phyloP scores from a whole-genome alignment of 1,139 yeast genomes.

The Lizanozyma gosingica region DNA sequence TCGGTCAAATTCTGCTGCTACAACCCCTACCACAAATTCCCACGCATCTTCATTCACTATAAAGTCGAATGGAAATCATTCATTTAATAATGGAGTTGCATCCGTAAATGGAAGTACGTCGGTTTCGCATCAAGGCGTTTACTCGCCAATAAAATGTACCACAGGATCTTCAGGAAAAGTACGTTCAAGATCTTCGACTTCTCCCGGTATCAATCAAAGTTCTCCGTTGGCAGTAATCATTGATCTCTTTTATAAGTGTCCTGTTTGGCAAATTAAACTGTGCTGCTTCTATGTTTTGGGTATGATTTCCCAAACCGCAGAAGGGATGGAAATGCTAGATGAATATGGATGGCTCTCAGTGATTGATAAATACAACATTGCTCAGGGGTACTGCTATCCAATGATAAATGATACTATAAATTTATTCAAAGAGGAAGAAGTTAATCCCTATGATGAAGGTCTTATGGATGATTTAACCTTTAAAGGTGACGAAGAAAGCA shows the following conservation, averaged over 20 bases:
- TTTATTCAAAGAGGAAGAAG: constrained; percentile 7
- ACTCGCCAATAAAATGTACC: background rate
- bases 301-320: constrained; percentile 58
- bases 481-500: constrained; percentile 5
- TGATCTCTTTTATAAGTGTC: constrained; percentile 30
- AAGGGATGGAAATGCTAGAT: constrained; percentile 82
- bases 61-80: constrained; percentile 3
- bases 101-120: background rate
- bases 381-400: constrained; percentile 55
- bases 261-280: constrained; percentile 60
- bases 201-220: background rate
- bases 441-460: constrained; percentile 7
- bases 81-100: background rate
- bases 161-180: background rate
- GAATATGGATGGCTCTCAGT: constrained; percentile 71
- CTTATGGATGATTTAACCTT: constrained; percentile 4
- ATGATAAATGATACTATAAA: constrained; percentile 8
- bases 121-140: background rate
- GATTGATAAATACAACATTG: constrained; percentile 40
- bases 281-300: constrained; percentile 77
- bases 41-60: background rate
- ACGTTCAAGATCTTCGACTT: background rate
- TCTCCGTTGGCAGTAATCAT: constrained; percentile 29
- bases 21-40: background rate
- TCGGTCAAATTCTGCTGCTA: constrained; percentile 6